Conservation (phyloP, 78 protist species). For the Thecamonas trahens region DNA sequence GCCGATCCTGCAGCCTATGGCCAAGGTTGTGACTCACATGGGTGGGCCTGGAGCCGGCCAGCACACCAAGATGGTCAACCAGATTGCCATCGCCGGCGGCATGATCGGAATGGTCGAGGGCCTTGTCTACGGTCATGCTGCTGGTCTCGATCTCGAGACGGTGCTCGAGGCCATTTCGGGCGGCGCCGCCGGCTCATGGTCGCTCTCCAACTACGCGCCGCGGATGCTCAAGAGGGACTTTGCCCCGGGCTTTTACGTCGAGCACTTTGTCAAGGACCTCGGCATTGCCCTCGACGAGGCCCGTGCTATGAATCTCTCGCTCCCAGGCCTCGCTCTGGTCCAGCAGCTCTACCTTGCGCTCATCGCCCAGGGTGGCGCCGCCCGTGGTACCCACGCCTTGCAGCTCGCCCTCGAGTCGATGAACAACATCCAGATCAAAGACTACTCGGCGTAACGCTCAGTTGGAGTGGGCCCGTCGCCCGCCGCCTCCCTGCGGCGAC, state of each 20-base stretch:
- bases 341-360: constrained; percentile 19
- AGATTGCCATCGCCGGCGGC: constrained; percentile 11
- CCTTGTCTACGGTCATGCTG: constrained; percentile 42
- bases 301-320: constrained; percentile 17
- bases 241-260: constrained; percentile 65
- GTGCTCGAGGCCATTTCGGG: constrained; percentile 28
- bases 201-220: constrained; percentile 30
- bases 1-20: constrained; percentile 38
- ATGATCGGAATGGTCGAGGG: constrained; percentile 52
- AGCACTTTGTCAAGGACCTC: constrained; percentile 78
- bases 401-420: constrained; percentile 40
- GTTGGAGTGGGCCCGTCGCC: too few relatives aligned
- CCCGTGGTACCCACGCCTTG: constrained; percentile 59
- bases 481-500: too few relatives aligned
- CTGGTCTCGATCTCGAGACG: constrained; percentile 45
- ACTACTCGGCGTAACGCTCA: too few relatives aligned
- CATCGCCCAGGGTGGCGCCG: constrained; percentile 32
- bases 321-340: constrained; percentile 61
- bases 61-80: constrained; percentile 61
- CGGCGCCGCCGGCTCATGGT: constrained; percentile 65
- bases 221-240: constrained; percentile 48
- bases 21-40: constrained; percentile 1
- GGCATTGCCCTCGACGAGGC: constrained; percentile 51
- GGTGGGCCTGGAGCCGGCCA: constrained; percentile 68
- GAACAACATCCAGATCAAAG: constrained; percentile 23